These are phyloP conservation scores for Paxillus involutus DNA, from an alignment of 768 basidiomycete species.

Conservation along the genomic window DNA sequence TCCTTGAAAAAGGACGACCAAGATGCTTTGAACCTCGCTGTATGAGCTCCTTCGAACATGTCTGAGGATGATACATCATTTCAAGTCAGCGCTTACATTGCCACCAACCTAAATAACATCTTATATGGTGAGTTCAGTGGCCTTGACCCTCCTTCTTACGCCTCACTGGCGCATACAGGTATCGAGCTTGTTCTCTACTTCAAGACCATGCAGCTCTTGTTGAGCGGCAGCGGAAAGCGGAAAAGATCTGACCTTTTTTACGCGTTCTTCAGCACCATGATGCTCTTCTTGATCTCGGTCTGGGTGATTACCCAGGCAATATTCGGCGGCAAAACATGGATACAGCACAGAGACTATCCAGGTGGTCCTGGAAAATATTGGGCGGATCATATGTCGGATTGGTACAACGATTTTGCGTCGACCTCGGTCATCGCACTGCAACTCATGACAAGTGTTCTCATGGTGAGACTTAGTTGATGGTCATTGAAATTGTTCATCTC, in stretches of 20 bases:
- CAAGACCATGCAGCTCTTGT: conserved; percentile 20
- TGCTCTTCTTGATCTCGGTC: conserved; percentile 33
- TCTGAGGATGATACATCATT: conserved; percentile 6
- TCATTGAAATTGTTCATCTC: conserved; percentile 13
- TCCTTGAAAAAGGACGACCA: too few species aligned
- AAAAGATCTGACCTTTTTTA: conserved; percentile 20
- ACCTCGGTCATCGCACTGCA: conserved; percentile 30
- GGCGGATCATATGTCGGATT: conserved; percentile 19
- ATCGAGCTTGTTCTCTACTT: conserved; percentile 25
- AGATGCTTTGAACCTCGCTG: too few species aligned
- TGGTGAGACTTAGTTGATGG: conserved; percentile 28
- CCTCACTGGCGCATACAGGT: conserved; percentile 11
- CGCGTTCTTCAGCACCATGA: conserved; percentile 22
- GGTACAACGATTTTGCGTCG: conserved; percentile 33
- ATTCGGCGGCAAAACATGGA: conserved; percentile 38
- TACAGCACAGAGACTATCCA: conserved; percentile 28
- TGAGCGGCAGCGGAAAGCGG: neutral
- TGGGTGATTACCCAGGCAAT: conserved; percentile 28
- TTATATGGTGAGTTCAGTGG: conserved; percentile 18
- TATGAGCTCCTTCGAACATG: neutral
- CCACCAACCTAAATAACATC: conserved; percentile 24
- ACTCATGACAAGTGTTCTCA: conserved; percentile 33
- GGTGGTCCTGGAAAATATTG: conserved; percentile 38
- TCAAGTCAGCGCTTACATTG: conserved; percentile 22
- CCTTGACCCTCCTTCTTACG: too few species aligned